Evolutionary conservation across 2,329 filamentous ascomycete genomes (phyloP).

Genomic region (Fusarium lateritium): DNA sequence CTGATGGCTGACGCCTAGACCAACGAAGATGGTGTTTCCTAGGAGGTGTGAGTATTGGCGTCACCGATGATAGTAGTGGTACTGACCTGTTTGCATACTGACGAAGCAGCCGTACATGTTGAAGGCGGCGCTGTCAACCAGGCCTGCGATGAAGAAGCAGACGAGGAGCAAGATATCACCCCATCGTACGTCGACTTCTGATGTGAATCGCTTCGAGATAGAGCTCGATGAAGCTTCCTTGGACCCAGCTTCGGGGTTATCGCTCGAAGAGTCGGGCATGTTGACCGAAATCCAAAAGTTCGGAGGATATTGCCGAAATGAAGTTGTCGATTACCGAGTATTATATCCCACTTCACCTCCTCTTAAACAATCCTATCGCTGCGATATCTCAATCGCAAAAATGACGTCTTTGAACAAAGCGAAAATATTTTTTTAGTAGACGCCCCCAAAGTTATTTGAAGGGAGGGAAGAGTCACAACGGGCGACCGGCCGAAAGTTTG

Average conservation of each 20-base stretch:
- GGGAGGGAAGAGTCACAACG: conserved; percentile 12
- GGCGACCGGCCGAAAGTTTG: neutral
- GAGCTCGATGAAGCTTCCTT: conserved; percentile 12
- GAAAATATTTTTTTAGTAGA: neutral
- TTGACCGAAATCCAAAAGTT: neutral
- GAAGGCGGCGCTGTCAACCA: conserved; percentile 49
- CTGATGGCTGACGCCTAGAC: conserved; percentile 46
- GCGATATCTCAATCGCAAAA: neutral
- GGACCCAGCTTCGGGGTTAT: conserved; percentile 34
- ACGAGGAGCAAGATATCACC: conserved; percentile 43
- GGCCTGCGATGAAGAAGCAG: conserved; percentile 48
- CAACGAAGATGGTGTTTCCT: conserved; percentile 51
- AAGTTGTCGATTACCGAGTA: neutral
- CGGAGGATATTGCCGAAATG: neutral
- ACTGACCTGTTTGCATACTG: conserved; percentile 50
- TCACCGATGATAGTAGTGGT: too few relatives aligned
- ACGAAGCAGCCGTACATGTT: conserved; percentile 51
- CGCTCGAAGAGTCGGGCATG: conserved; percentile 37
- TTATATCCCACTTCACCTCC: neutral
- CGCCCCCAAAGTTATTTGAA: conserved; percentile 8
- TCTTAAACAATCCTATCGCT: too few relatives aligned
- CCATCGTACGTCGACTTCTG: conserved; percentile 45
- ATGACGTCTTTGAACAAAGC: conserved; percentile 9
- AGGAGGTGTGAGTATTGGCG: neutral
- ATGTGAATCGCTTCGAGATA: conserved; percentile 32